Evolutionary conservation across 331 rosid genomes (phyloP), one percentile per base, ranked within the genome.

Genomic region (Malus hybrid): DNA sequence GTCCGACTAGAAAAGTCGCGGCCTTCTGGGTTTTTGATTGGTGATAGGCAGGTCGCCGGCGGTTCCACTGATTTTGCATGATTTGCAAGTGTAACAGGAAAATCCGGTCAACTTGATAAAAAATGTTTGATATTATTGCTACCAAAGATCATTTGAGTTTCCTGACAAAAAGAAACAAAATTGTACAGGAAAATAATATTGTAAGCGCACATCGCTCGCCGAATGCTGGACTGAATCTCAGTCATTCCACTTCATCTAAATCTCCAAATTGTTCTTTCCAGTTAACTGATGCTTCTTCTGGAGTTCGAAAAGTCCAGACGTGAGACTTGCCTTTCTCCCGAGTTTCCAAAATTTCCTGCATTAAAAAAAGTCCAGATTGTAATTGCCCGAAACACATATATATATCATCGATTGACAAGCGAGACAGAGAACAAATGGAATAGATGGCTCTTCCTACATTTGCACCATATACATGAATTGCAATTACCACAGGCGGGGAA

Each of bases 261-360:
- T 88, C 91, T 73, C 89, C 92, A 53, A 70, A 91, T 7, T 69
- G 60, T 52, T 73, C 30, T 46, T 79, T 72, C 98, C 92, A 93
- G 76, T 84, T 4, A 6, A 77, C 56, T 3, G 92, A 82, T 74
- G 96, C 87, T 84, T 84, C 97, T 84, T 88, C 88, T 22, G 86
- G 87, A 12, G 96, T 88, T 58, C 93, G 89, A 73, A 84, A 81
- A 52, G 81, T 85, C 98, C 92, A 93, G 36, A 93, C 81, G 75
- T 91, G 98, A 73, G 79, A 3, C 82, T 85, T 87, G 46, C 87
- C 81, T 67, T 84, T 85, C 74, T 89, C 92, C 67, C 86, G 86
- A 77, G 78, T n/a, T 81, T 91, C 89, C 71, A 93, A 84, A 84
- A 91, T 82, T 75, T 88, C 98, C 97, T 93, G 89, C 89, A 77